These are phyloP conservation scores for Plantago coronopus DNA, from an alignment of 305 asterid genomes.

Conservation along the genomic window DNA sequence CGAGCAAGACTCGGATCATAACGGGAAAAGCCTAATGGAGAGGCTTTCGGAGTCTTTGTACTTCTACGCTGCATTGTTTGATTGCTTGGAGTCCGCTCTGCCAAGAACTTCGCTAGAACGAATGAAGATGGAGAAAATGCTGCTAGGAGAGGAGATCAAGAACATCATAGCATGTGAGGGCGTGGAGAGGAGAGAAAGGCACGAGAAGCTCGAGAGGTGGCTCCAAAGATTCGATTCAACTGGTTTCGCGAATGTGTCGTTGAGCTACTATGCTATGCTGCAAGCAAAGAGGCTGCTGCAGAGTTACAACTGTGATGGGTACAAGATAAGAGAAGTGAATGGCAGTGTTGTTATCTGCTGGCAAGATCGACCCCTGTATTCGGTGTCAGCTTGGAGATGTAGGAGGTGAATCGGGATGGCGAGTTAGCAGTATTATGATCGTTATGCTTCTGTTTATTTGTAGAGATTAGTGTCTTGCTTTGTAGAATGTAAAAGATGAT, in stretches of 20 bases:
- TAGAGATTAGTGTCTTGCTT: background rate
- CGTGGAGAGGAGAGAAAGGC: constrained; percentile 68
- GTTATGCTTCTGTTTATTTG: background rate
- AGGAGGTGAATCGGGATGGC: constrained; percentile 45
- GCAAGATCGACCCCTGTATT: constrained; percentile 81
- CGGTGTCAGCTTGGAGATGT: constrained; percentile 85
- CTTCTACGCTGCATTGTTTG: constrained; percentile 79
- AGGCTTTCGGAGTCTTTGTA: constrained; percentile 71
- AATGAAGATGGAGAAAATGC: constrained; percentile 70
- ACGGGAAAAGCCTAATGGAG: constrained; percentile 65
- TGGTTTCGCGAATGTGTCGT: constrained; percentile 58
- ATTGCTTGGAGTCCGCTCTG: constrained; percentile 71
- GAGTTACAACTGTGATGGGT: constrained; percentile 66
- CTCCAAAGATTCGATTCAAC: constrained; percentile 53
- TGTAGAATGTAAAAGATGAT: constrained; percentile 1
- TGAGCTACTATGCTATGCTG: constrained; percentile 81
- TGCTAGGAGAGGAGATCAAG: constrained; percentile 88
- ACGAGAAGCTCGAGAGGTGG: constrained; percentile 87
- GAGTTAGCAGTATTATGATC: constrained; percentile 19
- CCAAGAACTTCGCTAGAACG: constrained; percentile 76
- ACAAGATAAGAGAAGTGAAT: constrained; percentile 68
- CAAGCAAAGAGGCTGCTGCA: constrained; percentile 75
- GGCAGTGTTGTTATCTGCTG: constrained; percentile 83
- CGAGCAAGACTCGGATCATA: constrained; percentile 85
- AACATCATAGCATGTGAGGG: constrained; percentile 88